Evolutionary conservation across 495 filamentous ascomycete genomes (phyloP).

Genomic region (Penicillium taxi): DNA sequence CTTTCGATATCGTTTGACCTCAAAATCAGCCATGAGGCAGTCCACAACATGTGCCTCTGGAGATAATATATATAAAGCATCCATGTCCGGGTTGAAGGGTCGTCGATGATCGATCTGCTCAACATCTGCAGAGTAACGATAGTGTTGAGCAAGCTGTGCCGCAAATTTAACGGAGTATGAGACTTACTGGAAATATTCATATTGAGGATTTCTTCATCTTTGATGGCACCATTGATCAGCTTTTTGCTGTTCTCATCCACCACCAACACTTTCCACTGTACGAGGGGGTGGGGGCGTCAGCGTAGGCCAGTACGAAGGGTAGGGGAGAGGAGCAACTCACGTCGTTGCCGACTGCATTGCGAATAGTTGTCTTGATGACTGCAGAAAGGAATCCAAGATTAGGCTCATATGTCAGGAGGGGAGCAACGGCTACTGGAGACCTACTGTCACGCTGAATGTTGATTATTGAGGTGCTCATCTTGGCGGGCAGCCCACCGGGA

Average conservation of each 20-base stretch:
- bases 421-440: conserved; percentile 10
- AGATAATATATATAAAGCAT: conserved; percentile 86
- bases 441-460: conserved; percentile 46
- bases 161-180: background rate
- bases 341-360: conserved; percentile 50
- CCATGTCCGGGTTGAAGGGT: conserved; percentile 73
- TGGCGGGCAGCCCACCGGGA: conserved; percentile 32
- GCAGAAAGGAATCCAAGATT: conserved; percentile 1
- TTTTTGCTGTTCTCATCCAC: conserved; percentile 71
- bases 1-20: conserved; percentile 66
- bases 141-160: conserved; percentile 22
- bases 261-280: conserved; percentile 92
- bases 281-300: conserved; percentile 16
- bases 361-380: conserved; percentile 56
- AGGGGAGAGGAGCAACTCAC: conserved; percentile 31
- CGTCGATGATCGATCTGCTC: conserved; percentile 83
- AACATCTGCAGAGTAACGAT: conserved; percentile 54
- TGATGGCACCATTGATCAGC: conserved; percentile 78
- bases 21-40: conserved; percentile 86
- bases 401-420: conserved; percentile 2
- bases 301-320: conserved; percentile 16
- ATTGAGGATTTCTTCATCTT: conserved; percentile 92
- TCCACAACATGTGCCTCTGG: conserved; percentile 81
- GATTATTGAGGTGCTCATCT: conserved; percentile 45
- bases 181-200: conserved; percentile 84